Evolutionary conservation across 129 eudicot genomes (phyloP).

Genomic region (Flaveria sonorensis): DNA sequence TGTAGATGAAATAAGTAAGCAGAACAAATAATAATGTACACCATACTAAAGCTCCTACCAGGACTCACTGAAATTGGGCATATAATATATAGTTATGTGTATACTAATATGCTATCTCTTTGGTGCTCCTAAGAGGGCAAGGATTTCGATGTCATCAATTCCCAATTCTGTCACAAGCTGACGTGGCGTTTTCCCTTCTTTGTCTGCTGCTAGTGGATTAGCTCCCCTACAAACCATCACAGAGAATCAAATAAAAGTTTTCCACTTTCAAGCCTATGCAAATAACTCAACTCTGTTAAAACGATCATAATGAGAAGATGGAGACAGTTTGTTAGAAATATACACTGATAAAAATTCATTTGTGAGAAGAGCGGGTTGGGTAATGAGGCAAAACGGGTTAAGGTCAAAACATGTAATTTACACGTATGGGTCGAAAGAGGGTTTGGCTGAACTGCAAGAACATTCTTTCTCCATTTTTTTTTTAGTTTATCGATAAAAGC

Average conservation of each 20-base stretch:
- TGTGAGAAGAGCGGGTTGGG: neutral
- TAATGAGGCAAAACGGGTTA: neutral
- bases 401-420: too few species aligned
- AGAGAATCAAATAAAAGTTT: slow-evolving; percentile 3
- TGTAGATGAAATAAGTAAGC: slow-evolving; percentile 12
- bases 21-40: slow-evolving; percentile 28
- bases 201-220: slow-evolving; percentile 57
- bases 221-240: slow-evolving; percentile 61
- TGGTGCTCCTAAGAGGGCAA: slow-evolving; percentile 55
- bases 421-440: too few species aligned
- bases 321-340: neutral
- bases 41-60: slow-evolving; percentile 32
- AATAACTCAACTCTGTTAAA: neutral
- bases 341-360: neutral
- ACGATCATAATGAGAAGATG: neutral
- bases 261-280: slow-evolving; percentile 8
- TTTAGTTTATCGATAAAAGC: neutral
- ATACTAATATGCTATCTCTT: slow-evolving; percentile 42
- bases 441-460: neutral
- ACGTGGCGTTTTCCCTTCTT: slow-evolving; percentile 59
- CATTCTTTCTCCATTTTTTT: neutral
- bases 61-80: slow-evolving; percentile 3
- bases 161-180: slow-evolving; percentile 52
- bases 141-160: slow-evolving; percentile 63
- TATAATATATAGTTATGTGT: neutral